Base-by-base conservation (phyloP, 2,329 filamentous ascomycete genomes). In the Alternaria arborescens region DNA sequence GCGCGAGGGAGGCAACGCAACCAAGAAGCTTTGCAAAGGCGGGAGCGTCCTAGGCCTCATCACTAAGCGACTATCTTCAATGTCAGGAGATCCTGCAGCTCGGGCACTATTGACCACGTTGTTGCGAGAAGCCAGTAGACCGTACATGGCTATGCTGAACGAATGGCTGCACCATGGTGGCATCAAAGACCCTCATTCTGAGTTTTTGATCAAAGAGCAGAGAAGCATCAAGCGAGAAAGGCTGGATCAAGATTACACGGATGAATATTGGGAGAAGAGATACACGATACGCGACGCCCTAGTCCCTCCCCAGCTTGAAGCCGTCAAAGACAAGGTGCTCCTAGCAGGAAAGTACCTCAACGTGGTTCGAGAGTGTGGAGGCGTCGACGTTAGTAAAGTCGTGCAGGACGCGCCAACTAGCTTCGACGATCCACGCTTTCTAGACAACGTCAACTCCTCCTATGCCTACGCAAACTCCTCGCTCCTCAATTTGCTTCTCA, bases 221-320 rank as follows among this genome's bases (percentile, higher is more conserved):
- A 96, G 94, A 79, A 97, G 94, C 73, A 97, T 99, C 70, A 90
- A 91, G 60, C 88, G 95, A 41, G 95, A 98, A 77, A 87, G 92
- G 60, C 82, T 99, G 3, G 93, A 98, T 74, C 90, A 97, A 75
- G 95, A 99, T 77, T 99, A 98, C 73, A 99, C 94, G 0, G 95
- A 99, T 77, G 95, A 99, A 74, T 99, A 99, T 78, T 99, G 95
- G 95, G 95, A 99, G 77, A 93, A 97, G 74, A 87, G 95, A 65
- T 99, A 99, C 76, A 98, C 95, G 5, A 91, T 99, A 64, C 90
- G 95, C 60, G 93, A 97, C 62, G 89, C 92, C 50, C 91, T 97
- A 61, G 89, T 98, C 1, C 95, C 95, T 3, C 94, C 94, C 8
- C 95, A 99, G 75, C 86, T 99, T 5, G 91, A 95, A 75, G 89